Percentiles rank a stretch among this genome's conserved stretches.
These are phyloP conservation scores for Pseudopithomyces maydicus DNA, from an alignment of 2,329 filamentous ascomycete genomes.

Conservation along the genomic window DNA sequence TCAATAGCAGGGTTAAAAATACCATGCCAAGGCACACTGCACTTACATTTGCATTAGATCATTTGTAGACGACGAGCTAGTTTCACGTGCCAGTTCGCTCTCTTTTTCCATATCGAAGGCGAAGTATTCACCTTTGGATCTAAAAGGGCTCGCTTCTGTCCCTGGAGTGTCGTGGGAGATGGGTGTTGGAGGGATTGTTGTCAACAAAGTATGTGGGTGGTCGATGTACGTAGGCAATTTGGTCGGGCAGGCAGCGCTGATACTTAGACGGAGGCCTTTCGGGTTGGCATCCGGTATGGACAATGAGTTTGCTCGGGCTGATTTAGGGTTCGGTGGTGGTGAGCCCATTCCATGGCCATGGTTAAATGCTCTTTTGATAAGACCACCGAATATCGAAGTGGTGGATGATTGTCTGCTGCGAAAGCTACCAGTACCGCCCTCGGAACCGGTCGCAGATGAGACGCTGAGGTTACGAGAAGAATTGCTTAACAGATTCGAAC, in stretches of 20 bases:
- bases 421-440: slow-evolving; percentile 12
- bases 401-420: slow-evolving; percentile 31
- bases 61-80: slow-evolving; percentile 9
- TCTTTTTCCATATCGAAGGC: slow-evolving; percentile 30
- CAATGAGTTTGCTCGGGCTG: slow-evolving; percentile 25
- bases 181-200: slow-evolving; percentile 50
- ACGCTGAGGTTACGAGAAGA: slow-evolving; percentile 34
- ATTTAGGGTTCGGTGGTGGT: slow-evolving; percentile 17
- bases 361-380: slow-evolving; percentile 37
- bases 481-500: background rate
- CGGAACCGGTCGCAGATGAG: slow-evolving; percentile 26
- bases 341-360: slow-evolving; percentile 18
- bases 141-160: slow-evolving; percentile 44
- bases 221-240: slow-evolving; percentile 41
- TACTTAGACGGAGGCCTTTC: slow-evolving; percentile 30
- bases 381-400: slow-evolving; percentile 28
- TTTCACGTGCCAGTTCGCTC: slow-evolving; percentile 14
- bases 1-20: background rate
- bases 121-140: slow-evolving; percentile 37
- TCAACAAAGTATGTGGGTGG: slow-evolving; percentile 38
- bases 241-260: slow-evolving; percentile 46
- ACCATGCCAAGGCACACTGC: slow-evolving; percentile 10
- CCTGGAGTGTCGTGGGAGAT: slow-evolving; percentile 28
- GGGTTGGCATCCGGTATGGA: slow-evolving; percentile 41
- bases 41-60: slow-evolving; percentile 37